Evolutionary conservation across 2,329 filamentous ascomycete genomes (phyloP).

Genomic region (Venturiaceae sp.): DNA sequence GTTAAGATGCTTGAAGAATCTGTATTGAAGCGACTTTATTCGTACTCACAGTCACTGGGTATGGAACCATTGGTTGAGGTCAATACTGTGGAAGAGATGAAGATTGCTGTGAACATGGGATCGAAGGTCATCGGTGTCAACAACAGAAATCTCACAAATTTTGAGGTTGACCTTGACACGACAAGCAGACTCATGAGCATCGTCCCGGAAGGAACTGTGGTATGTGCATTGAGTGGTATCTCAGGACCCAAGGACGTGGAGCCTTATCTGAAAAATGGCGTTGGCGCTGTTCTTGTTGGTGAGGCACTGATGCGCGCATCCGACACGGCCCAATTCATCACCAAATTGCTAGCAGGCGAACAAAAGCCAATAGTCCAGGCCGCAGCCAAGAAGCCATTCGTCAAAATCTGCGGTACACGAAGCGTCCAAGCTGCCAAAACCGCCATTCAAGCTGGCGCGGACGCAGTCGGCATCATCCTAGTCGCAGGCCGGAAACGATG

Average conservation of each 20-base stretch:
- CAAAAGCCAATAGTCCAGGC: conserved; percentile 14
- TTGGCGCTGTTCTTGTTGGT: conserved; percentile 87
- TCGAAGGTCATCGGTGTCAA: conserved; percentile 93
- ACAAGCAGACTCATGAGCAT: conserved; percentile 80
- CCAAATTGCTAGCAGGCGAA: conserved; percentile 61
- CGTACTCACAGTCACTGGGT: conserved; percentile 78
- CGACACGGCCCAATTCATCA: conserved; percentile 74
- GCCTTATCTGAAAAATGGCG: conserved; percentile 78
- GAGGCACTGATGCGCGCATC: conserved; percentile 91
- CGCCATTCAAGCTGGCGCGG: conserved; percentile 78
- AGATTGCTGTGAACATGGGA: conserved; percentile 73
- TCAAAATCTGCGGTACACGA: conserved; percentile 93
- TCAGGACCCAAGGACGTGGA: conserved; percentile 80
- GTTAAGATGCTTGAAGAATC: conserved; percentile 90
- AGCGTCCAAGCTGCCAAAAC: conserved; percentile 68
- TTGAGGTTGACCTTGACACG: conserved; percentile 90
- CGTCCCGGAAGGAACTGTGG: conserved; percentile 75
- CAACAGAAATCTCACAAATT: conserved; percentile 92
- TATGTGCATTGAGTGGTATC: conserved; percentile 92
- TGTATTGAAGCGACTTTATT: conserved; percentile 67
- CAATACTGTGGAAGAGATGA: conserved; percentile 90
- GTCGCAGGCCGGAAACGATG: conserved; percentile 73
- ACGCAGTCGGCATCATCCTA: conserved; percentile 87
- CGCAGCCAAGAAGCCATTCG: conserved; percentile 39
- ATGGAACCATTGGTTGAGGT: conserved; percentile 99